A percentile compares a stretch with the other conserved stretches of the same genome.
Evolutionary conservation across 345 rosid species (phyloP).

Genomic region (Linum tenue): DNA sequence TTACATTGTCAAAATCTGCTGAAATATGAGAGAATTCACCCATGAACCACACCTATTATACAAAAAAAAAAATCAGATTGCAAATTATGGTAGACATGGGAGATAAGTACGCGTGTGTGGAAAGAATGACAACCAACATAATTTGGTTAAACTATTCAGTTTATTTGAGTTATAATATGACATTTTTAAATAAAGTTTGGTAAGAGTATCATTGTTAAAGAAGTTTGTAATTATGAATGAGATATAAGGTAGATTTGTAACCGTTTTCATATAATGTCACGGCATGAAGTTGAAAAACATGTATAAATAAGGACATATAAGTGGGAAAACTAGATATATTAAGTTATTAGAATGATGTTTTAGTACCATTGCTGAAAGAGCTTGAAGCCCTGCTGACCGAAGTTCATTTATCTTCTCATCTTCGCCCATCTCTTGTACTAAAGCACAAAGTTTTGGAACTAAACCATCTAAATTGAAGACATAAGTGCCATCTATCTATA

Average conservation of each 20-base stretch:
- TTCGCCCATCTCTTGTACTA: slow-evolving; percentile 58
- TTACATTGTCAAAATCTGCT: slow-evolving; percentile 58
- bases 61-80: background rate
- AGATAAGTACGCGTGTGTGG: no score
- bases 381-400: slow-evolving; percentile 56
- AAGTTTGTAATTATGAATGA: no score
- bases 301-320: background rate
- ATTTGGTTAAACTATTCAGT: background rate
- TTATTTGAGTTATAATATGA: background rate
- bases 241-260: background rate
- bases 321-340: background rate
- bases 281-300: background rate
- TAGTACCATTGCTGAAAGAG: slow-evolving; percentile 58
- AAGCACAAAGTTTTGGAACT: slow-evolving; percentile 50
- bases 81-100: no score
- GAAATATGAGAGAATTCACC: slow-evolving; percentile 66
- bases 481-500: slow-evolving; percentile 58
- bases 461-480: slow-evolving; percentile 65
- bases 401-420: slow-evolving; percentile 27
- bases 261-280: background rate
- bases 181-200: background rate
- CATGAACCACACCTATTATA: slow-evolving; percentile 63
- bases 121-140: no score
- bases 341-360: background rate
- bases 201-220: background rate